Percentiles rank a stretch among this genome's conserved stretches.
Evolutionary conservation across 148 eudicot genomes (phyloP).

Genomic region (Linanthus parryae): DNA sequence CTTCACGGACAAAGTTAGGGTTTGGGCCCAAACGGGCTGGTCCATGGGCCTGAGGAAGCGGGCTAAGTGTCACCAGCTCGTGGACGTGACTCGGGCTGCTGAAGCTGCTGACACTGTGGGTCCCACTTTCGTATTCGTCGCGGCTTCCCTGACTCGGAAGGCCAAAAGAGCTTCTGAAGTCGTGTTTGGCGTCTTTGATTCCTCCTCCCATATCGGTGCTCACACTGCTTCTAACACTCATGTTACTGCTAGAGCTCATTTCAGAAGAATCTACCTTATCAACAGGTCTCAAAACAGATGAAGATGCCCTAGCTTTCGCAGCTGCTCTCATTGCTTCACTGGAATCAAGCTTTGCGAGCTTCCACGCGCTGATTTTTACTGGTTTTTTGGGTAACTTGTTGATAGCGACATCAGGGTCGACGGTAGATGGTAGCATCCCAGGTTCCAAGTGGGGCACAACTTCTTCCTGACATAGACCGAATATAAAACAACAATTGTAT

Average conservation of each 20-base stretch:
- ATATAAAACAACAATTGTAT: too few species aligned
- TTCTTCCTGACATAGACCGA: conserved; percentile 64
- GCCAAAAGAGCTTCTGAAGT: conserved; percentile 34
- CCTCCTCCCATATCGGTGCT: conserved; percentile 61
- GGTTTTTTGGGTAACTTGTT: conserved; percentile 57
- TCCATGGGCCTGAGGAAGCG: conserved; percentile 61
- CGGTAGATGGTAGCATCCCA: conserved; percentile 89
- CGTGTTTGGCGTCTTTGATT: conserved; percentile 42
- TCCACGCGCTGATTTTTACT: conserved; percentile 84
- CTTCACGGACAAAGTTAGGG: conserved; percentile 26
- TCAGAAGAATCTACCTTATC: conserved; percentile 44
- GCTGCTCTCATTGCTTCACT: conserved; percentile 83
- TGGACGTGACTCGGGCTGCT: conserved; percentile 89
- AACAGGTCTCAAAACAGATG: conserved; percentile 82
- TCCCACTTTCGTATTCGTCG: conserved; percentile 85
- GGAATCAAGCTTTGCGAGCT: conserved; percentile 84
- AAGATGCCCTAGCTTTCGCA: conserved; percentile 95
- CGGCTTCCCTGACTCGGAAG: conserved; percentile 83
- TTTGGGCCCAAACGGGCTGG: conserved; percentile 25
- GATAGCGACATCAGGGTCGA: conserved; percentile 81
- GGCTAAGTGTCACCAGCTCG: conserved; percentile 74
- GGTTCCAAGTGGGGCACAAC: conserved; percentile 95
- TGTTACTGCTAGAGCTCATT: conserved; percentile 71
- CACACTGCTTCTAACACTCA: conserved; percentile 76
- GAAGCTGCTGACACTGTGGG: conserved; percentile 78